Conservation (phyloP, 768 basidiomycete genomes). For the Amanita rimosa region DNA sequence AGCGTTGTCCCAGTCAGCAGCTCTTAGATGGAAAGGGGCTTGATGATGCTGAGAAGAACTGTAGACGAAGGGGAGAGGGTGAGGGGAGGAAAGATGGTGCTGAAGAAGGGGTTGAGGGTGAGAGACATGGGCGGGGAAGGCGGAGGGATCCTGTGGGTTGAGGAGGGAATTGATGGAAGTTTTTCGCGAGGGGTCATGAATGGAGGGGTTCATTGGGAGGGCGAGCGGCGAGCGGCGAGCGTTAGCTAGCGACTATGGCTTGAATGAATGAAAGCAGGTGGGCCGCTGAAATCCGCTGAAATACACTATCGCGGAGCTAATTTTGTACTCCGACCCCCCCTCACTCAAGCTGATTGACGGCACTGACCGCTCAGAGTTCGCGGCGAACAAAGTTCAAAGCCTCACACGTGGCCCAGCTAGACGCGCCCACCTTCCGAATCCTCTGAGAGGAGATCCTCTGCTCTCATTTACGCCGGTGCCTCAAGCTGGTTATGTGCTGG, state of each 20-base stretch:
- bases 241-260: conserved; percentile 1
- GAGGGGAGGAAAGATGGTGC: conserved; percentile 8
- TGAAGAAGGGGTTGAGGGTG: conserved; percentile 10
- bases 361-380: no score
- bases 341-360: no score
- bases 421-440: background rate
- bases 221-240: background rate
- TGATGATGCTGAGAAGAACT: conserved; percentile 11
- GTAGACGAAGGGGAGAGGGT: background rate
- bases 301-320: conserved; percentile 9
- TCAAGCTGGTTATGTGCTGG: no score
- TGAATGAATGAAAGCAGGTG: background rate
- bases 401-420: conserved; percentile 1
- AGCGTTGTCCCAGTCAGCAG: conserved; percentile 41
- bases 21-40: conserved; percentile 42
- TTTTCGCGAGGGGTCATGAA: conserved; percentile 28
- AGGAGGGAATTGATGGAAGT: conserved; percentile 30
- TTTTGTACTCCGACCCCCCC: conserved; percentile 8
- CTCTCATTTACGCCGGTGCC: background rate
- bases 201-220: conserved; percentile 16
- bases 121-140: conserved; percentile 11
- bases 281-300: conserved; percentile 5
- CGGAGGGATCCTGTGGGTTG: conserved; percentile 26
- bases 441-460: background rate
- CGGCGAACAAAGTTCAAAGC: no score